Percentiles rank a stretch among this genome's conserved stretches.
Evolutionary conservation across 352 stramenopile genomes (phyloP).

Genomic region (Globisporangium paddicum): DNA sequence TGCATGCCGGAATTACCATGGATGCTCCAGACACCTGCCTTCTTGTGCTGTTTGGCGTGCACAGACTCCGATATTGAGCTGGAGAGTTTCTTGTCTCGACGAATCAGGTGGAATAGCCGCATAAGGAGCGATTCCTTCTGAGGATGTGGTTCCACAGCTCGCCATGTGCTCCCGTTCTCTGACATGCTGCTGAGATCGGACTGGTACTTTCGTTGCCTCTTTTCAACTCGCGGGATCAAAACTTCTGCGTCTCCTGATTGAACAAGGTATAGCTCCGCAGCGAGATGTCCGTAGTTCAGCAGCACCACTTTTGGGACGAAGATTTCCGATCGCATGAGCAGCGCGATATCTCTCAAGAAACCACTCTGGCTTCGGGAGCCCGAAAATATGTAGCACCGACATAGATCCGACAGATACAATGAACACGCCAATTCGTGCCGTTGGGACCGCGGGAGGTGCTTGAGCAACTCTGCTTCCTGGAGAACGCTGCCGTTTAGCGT

Average conservation of each 20-base stretch:
- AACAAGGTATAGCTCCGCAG: constrained; percentile 53
- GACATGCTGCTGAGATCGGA: constrained; percentile 4
- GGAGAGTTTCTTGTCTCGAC: not conserved
- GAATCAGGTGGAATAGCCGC: not conserved
- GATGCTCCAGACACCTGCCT: constrained; percentile 4
- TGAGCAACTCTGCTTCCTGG: constrained; percentile 9
- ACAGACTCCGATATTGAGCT: not conserved
- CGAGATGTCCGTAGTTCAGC: constrained; percentile 45
- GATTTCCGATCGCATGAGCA: constrained; percentile 44
- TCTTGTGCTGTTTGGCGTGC: not conserved
- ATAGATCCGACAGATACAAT: constrained; percentile 8
- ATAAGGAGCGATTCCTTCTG: not conserved
- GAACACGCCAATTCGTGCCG: constrained; percentile 13
- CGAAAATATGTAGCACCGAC: constrained; percentile 10
- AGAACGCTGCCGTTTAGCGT: constrained; percentile 17
- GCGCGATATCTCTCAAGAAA: constrained; percentile 29
- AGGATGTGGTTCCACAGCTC: not conserved
- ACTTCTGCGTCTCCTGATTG: constrained; percentile 57
- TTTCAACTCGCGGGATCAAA: constrained; percentile 25
- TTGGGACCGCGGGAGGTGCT: constrained; percentile 19
- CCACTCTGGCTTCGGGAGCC: constrained; percentile 1
- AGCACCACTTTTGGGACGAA: constrained; percentile 57
- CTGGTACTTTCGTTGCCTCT: not conserved
- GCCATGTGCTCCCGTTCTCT: constrained; percentile 6
- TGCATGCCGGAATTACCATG: not conserved